These are phyloP conservation scores for Calocera viscosa DNA, from an alignment of 768 basidiomycete species.

Conservation along the genomic window DNA sequence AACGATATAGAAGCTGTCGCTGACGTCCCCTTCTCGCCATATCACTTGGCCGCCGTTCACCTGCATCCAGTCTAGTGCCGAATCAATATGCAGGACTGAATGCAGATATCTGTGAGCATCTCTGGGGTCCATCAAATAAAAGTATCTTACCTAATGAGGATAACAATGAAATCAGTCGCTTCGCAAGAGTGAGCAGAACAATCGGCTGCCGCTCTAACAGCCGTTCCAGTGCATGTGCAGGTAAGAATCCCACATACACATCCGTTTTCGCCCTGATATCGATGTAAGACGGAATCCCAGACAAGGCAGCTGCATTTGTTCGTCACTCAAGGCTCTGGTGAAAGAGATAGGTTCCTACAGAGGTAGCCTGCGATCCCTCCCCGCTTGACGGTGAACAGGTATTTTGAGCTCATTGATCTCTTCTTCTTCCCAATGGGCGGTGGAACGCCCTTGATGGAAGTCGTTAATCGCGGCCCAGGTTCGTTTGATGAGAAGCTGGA, in stretches of 20 bases:
- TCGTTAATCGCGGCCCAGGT: background rate
- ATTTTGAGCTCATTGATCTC: slow-evolving; percentile 39
- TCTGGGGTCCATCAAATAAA: too few species aligned
- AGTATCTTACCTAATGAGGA: slow-evolving; percentile 64
- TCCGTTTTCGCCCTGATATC: slow-evolving; percentile 96
- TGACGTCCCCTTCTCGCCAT: slow-evolving; percentile 79
- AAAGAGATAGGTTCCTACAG: slow-evolving; percentile 34
- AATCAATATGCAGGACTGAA: slow-evolving; percentile 88
- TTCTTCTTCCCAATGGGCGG: slow-evolving; percentile 27
- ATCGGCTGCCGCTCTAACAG: slow-evolving; percentile 90
- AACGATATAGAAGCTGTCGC: slow-evolving; percentile 96
- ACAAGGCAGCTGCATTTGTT: slow-evolving; percentile 55
- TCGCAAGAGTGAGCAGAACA: slow-evolving; percentile 86
- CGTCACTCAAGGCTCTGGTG: background rate
- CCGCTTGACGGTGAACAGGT: slow-evolving; percentile 88
- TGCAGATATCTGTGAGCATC: background rate
- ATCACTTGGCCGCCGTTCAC: slow-evolving; percentile 89
- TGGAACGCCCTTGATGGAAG: slow-evolving; percentile 13
- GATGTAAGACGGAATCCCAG: slow-evolving; percentile 86
- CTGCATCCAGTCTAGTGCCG: slow-evolving; percentile 96
- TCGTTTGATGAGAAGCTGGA: background rate
- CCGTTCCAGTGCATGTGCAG: slow-evolving; percentile 74
- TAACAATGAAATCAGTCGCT: slow-evolving; percentile 86
- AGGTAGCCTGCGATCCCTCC: slow-evolving; percentile 97
- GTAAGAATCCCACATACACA: slow-evolving; percentile 92